Conservation (phyloP, 352 stramenopile genomes). For the Albugo candida region DNA sequence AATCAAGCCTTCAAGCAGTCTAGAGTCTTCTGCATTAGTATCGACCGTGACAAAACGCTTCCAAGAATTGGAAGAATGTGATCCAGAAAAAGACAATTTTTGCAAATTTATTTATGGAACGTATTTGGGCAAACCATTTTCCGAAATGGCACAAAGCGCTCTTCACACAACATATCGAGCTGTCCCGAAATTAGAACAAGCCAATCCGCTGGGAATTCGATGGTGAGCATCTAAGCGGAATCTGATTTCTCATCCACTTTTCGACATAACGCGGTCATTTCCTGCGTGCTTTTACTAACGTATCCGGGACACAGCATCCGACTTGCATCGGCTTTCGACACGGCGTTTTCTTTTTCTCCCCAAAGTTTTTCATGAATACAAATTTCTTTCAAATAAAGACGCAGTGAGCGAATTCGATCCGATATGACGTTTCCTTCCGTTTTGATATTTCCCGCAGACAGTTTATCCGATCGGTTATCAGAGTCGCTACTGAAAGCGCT, state of each 20-base stretch:
- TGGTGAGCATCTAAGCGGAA: slow-evolving; percentile 17
- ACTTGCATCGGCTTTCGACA: slow-evolving; percentile 18
- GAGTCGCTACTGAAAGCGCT: too few relatives aligned
- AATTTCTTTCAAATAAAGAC: slow-evolving; percentile 50
- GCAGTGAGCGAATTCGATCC: slow-evolving; percentile 33
- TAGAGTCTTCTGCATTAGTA: slow-evolving; percentile 32
- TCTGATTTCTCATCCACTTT: too few relatives aligned
- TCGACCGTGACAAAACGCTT: slow-evolving; percentile 44
- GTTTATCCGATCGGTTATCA: too few relatives aligned
- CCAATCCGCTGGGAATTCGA: slow-evolving; percentile 74
- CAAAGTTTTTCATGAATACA: slow-evolving; percentile 74
- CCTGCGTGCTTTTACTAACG: slow-evolving; percentile 35
- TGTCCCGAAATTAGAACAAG: slow-evolving; percentile 68
- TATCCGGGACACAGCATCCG: slow-evolving; percentile 68
- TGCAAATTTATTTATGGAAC: slow-evolving; percentile 69
- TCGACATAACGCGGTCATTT: slow-evolving; percentile 29
- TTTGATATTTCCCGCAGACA: too few relatives aligned
- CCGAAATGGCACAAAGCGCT: slow-evolving; percentile 25
- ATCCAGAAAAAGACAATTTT: slow-evolving; percentile 40
- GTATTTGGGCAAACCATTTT: slow-evolving; percentile 64
- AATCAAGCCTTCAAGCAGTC: slow-evolving; percentile 51
- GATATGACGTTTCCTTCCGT: too few relatives aligned
- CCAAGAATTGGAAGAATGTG: slow-evolving; percentile 33
- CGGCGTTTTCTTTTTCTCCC: slow-evolving; percentile 25
- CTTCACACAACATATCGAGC: slow-evolving; percentile 71